Base-by-base conservation (phyloP, 1,284 basidiomycete genomes). In the Fomitopsis schrenkii region DNA sequence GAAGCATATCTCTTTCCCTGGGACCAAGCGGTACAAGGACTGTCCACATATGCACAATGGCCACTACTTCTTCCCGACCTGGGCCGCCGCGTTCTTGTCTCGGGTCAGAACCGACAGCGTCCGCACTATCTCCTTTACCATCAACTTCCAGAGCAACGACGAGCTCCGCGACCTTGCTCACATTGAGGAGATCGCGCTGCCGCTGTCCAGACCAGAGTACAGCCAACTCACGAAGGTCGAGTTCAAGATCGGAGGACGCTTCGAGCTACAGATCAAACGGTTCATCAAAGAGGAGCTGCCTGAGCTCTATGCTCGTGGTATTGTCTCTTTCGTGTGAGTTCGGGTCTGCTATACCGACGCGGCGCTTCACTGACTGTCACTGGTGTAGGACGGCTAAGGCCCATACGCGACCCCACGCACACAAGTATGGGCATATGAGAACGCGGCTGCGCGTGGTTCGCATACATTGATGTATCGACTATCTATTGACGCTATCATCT, bases 181-280 rank as follows among this genome's bases (percentile, higher is more conserved):
- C 52, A 54, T 58, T 22, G 56, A 58, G 33, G 56, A 58, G 28
- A 58, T 58, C n/a, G 56, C 56, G 3, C 33, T 48, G 14, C 56
- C 56, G 12, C 56, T 58, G 8, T 58, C 56, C 10, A 12, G 56
- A 5, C 45, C 56, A 3, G 56, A 58, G 22, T 58, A 48, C 22
- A 46, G 36, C 28, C 22, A 48, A 12, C 19, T 58, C 19, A 28
- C 40, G 22, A 58, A 35, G n/a, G 44, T 48, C 14, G 45, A 42
- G 56, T 58, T 58, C 56, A 22, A n/a, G 22, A 58, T 58, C 36
- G 33, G 12, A 2, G 44, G 56, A 4, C 42, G 45, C 7, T 46
- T 38, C 45, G 41, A 45, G 19, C 12, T 36, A 8, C 41, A 58
- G 56, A 42, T 48, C 8, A 33, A 17, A 26, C 5, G 42, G 15